These are phyloP conservation scores for Hanseniaspora occidentalis DNA, from an alignment of 805 yeast genomes.

Conservation along the genomic window DNA sequence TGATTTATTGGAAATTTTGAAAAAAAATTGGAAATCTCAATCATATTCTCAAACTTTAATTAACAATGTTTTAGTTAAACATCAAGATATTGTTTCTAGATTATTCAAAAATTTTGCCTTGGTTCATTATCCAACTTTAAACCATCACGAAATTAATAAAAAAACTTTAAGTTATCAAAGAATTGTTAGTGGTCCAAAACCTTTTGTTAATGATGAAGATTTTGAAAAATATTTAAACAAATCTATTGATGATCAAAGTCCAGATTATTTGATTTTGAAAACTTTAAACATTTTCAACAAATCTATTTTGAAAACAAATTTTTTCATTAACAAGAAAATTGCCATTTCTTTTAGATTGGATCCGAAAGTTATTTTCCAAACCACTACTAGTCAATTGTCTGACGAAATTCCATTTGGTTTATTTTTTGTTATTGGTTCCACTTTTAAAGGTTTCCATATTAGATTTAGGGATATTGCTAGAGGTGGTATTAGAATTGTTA, in stretches of 20 bases:
- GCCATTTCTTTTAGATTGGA: constrained; percentile 88
- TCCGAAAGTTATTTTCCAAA: constrained; percentile 69
- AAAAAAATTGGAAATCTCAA: constrained; percentile 83
- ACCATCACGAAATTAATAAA: constrained; percentile 14
- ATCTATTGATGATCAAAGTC: constrained; percentile 66
- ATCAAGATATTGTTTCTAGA: constrained; percentile 63
- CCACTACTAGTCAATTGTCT: constrained; percentile 16
- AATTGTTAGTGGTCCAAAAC: constrained; percentile 53
- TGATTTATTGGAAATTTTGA: constrained; percentile 63
- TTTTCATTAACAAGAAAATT: constrained; percentile 85
- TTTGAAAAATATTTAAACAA: constrained; percentile 55
- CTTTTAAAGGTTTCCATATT: constrained; percentile 94
- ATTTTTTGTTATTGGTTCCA: constrained; percentile 92
- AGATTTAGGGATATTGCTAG: constrained; percentile 95
- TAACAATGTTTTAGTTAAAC: constrained; percentile 57
- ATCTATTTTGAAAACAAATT: constrained; percentile 83
- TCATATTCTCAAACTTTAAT: constrained; percentile 83
- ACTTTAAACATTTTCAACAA: constrained; percentile 79
- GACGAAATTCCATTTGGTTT: constrained; percentile 83
- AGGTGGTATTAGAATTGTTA: constrained; percentile 95
- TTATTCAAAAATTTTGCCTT: constrained; percentile 87
- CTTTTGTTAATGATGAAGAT: constrained; percentile 63
- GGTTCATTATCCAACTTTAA: constrained; percentile 44
- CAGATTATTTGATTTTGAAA: constrained; percentile 62
- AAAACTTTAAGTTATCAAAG: constrained; percentile 75